Evolutionary conservation across 768 basidiomycete genomes (phyloP).

Genomic region (Rhodosporidiobolus odoratus): DNA sequence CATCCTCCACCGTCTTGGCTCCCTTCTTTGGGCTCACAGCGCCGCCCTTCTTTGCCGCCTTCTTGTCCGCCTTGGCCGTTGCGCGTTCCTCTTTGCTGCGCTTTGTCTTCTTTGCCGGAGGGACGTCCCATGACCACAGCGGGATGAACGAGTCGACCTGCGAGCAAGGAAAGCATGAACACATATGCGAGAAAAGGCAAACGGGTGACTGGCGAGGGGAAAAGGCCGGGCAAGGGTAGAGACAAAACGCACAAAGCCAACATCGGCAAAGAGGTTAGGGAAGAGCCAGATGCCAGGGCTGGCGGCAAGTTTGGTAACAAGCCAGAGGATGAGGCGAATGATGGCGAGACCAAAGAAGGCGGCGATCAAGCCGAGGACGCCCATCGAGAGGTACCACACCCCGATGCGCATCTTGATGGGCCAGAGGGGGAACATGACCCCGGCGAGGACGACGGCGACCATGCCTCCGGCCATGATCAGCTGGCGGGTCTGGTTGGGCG

Average conservation of each 20-base stretch:
- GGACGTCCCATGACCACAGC: conserved; percentile 90
- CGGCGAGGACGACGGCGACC: conserved; percentile 88
- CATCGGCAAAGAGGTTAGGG: conserved; percentile 94
- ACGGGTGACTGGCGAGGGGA: conserved; percentile 49
- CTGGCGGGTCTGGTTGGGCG: conserved; percentile 86
- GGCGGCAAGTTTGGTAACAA: conserved; percentile 77
- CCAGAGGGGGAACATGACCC: conserved; percentile 99
- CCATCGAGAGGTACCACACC: conserved; percentile 91
- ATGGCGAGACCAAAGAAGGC: conserved; percentile 87
- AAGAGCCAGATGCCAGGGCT: conserved; percentile 98
- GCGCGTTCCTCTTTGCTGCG: conserved; percentile 5
- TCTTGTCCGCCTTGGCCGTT: neutral
- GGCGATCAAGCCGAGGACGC: conserved; percentile 76
- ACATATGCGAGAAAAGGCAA: conserved; percentile 52
- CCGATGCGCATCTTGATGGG: conserved; percentile 85
- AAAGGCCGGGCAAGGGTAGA: neutral
- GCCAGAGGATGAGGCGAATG: conserved; percentile 84
- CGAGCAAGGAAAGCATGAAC: conserved; percentile 8
- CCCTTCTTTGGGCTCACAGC: neutral
- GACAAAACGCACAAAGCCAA: conserved; percentile 77
- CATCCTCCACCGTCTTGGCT: neutral
- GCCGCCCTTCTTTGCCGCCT: neutral
- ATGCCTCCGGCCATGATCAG: conserved; percentile 84
- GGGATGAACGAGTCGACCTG: conserved; percentile 97
- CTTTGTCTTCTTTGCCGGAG: conserved; percentile 55